These are phyloP conservation scores for Fragaria iinumae DNA, from an alignment of 306 rosid species.

Conservation along the genomic window DNA sequence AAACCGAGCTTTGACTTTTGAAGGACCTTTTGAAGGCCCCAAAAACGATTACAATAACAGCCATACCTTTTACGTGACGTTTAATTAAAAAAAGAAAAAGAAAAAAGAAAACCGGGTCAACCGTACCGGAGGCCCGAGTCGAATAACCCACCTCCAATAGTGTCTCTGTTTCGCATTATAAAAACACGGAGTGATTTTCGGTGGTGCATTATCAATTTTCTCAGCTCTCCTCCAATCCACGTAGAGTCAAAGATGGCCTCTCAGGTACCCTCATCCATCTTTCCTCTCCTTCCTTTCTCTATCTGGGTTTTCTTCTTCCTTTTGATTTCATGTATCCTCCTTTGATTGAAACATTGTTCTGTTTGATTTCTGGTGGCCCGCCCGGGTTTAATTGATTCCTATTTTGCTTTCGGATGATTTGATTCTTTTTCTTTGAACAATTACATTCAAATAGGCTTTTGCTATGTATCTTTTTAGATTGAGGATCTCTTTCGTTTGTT, in stretches of 20 bases:
- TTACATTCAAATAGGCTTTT: neutral
- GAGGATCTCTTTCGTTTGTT: neutral
- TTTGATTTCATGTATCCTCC: neutral
- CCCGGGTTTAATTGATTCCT: neutral
- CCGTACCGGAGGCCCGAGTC: neutral
- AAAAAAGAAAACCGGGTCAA: neutral
- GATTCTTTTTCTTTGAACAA: neutral
- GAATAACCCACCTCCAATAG: no score
- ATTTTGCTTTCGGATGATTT: neutral
- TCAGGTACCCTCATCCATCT: neutral
- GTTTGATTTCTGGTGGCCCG: neutral
- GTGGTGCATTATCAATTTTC: neutral
- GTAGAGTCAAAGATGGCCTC: constrained; percentile 11
- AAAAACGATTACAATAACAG: no score
- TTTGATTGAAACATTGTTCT: neutral
- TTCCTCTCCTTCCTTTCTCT: neutral
- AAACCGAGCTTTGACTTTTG: no score
- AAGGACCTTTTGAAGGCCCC: no score
- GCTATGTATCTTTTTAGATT: neutral
- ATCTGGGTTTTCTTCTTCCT: neutral
- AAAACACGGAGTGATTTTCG: no score
- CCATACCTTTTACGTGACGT: neutral
- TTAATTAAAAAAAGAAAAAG: neutral
- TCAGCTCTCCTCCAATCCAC: neutral
- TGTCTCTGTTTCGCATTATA: no score